phyloP scores from a whole-genome alignment of 345 rosid species.

The Lepidium africanum region DNA sequence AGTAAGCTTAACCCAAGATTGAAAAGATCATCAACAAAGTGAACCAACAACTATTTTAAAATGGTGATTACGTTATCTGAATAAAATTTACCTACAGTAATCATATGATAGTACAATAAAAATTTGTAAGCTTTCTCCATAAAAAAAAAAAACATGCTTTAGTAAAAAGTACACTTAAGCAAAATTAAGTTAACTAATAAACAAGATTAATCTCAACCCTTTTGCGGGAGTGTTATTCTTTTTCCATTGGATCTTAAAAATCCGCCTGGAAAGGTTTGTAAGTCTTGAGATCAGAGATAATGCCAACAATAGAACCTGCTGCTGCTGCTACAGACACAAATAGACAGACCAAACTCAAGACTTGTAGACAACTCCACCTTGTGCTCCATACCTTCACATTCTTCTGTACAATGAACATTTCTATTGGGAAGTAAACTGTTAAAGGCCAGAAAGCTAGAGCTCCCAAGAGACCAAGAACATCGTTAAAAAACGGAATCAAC shows the following conservation, averaged over 20 bases:
- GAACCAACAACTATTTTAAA: too few species aligned
- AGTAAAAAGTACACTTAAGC: too few species aligned
- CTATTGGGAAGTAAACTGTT: conserved; percentile 82
- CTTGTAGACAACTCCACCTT: conserved; percentile 67
- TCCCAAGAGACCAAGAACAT: conserved; percentile 73
- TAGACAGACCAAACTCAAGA: conserved; percentile 69
- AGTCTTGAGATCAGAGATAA: conserved; percentile 47
- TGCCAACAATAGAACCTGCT: conserved; percentile 74
- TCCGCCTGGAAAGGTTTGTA: conserved; percentile 58
- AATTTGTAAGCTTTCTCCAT: too few species aligned
- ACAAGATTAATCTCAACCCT: neutral
- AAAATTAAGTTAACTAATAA: too few species aligned
- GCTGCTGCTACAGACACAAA: conserved; percentile 64
- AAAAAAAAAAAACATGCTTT: too few species aligned
- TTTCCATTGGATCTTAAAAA: conserved; percentile 23
- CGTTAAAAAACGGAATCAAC: conserved; percentile 87
- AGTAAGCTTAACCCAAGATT: too few species aligned
- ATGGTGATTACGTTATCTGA: too few species aligned
- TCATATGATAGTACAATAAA: too few species aligned
- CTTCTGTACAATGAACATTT: conserved; percentile 76
- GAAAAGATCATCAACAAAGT: too few species aligned
- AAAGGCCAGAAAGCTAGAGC: conserved; percentile 94
- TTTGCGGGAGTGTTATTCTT: neutral
- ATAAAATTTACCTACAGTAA: too few species aligned
- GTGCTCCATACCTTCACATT: conserved; percentile 69